These are phyloP conservation scores for Vigna reflexopilosa DNA, from an alignment of 306 rosid species.

Conservation along the genomic window DNA sequence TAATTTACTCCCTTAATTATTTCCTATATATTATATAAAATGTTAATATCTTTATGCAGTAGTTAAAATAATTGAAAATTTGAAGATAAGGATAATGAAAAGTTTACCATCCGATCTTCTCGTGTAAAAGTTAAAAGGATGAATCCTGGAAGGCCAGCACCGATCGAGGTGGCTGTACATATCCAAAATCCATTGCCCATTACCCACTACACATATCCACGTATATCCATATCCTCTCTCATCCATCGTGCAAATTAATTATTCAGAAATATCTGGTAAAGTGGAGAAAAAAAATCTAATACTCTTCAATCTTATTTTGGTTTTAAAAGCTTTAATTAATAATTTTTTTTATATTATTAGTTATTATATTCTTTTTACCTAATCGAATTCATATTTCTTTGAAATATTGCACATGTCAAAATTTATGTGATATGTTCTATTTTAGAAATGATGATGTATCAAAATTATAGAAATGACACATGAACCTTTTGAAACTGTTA, in stretches of 20 bases:
- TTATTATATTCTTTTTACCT: too few relatives aligned
- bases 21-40: background rate
- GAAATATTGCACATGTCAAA: too few relatives aligned
- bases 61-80: background rate
- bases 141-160: background rate
- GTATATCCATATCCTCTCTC: slow-evolving; percentile 38
- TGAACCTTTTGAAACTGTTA: too few relatives aligned
- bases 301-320: too few relatives aligned
- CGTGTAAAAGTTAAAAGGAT: background rate
- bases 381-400: too few relatives aligned
- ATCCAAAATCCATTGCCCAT: background rate
- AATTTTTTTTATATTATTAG: too few relatives aligned
- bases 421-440: too few relatives aligned
- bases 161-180: slow-evolving; percentile 9
- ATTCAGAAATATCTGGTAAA: background rate
- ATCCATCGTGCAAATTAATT: background rate
- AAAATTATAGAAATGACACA: too few relatives aligned
- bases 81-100: slow-evolving; percentile 25
- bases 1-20: background rate
- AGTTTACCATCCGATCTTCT: background rate
- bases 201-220: slow-evolving; percentile 31
- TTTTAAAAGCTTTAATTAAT: too few relatives aligned
- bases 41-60: background rate
- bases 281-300: too few relatives aligned
- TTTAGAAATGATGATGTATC: too few relatives aligned